Evolutionary conservation across 164 flowering plant genomes (phyloP), one percentile per base, ranked within the genome.

Genomic region (Piper betle): DNA sequence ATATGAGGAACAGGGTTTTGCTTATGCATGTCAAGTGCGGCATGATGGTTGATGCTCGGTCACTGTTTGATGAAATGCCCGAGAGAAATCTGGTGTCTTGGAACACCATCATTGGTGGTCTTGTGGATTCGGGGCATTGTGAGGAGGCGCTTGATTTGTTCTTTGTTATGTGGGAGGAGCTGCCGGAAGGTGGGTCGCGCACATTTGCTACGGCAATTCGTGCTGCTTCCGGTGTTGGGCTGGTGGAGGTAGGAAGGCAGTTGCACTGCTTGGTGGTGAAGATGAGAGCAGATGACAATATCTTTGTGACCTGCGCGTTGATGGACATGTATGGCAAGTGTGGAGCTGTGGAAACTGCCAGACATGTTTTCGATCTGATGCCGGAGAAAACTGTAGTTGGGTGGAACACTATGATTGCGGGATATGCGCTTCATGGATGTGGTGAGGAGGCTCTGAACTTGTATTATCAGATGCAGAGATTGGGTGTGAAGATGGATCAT

Each of bases 281-380:
- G 74, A 69, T 77, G 80, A 75, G 76, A 6, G 16, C 74, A 6
- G 69, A 65, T 17, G 58, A 43, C 42, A 71, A 82, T 68, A 68
- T 69, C 39, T 85, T 80, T 65, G 71, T 85, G 42, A 67, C 79
- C 0, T 82, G 86, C 65, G 79, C 80, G 0, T 56, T 81, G 73
- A 83, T 85, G 37, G 83, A 81, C 48, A 81, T 85, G 88, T 85
- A 85, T 61, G 67, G 84, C 59, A 81, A 83, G 74, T 79, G 88
- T 64, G 84, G 88, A 50, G 68, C 67, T 68, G 70, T 85, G 68
- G 75, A 76, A 61, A 85, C 80, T 70, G 91, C 88, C 50, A 75
- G 65, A 11, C 57, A 2, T 39, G 84, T 74, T 67, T 83, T 85
- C 66, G 79, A 80, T 63, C 78, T 72, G 68, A 82, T 83, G 88